Evolutionary conservation across 768 basidiomycete genomes (phyloP).

Genomic region (Galerina marginata): DNA sequence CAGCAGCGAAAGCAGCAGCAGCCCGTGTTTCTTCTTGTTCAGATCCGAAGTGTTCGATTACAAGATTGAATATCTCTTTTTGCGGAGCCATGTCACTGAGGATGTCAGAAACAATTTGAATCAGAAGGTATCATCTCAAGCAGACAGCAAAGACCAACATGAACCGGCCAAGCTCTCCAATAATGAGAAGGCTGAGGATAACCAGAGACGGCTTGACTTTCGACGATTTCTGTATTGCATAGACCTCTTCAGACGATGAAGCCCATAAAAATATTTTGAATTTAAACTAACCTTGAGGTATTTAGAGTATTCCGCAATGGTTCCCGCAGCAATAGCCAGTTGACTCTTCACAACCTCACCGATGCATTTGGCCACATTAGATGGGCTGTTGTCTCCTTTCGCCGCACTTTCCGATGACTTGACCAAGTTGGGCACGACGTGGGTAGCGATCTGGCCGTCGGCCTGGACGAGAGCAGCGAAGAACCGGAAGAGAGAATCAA

Average conservation of each 20-base stretch:
- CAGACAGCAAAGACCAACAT: constrained; percentile 52
- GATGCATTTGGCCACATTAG: constrained; percentile 85
- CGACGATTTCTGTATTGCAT: constrained; percentile 45
- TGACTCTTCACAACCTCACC: constrained; percentile 80
- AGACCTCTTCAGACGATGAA: not conserved
- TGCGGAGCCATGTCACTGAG: constrained; percentile 88
- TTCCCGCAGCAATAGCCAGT: constrained; percentile 76
- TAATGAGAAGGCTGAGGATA: constrained; percentile 83
- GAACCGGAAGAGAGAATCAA: constrained; percentile 85
- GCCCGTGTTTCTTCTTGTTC: constrained; percentile 87
- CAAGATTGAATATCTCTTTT: constrained; percentile 74
- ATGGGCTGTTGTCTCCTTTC: constrained; percentile 58
- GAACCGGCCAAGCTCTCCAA: constrained; percentile 93
- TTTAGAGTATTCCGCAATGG: constrained; percentile 86
- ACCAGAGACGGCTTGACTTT: constrained; percentile 72
- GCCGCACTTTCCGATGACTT: constrained; percentile 67
- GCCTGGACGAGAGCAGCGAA: constrained; percentile 83
- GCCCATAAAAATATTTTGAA: not conserved
- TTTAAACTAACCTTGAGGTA: constrained; percentile 65
- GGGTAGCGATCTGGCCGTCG: constrained; percentile 81
- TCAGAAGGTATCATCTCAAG: not conserved
- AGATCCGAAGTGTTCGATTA: constrained; percentile 75
- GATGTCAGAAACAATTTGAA: constrained; percentile 3
- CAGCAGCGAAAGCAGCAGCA: constrained; percentile 94
- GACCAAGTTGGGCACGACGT: constrained; percentile 79